A percentile compares a stretch with the other conserved stretches of the same genome.
Conservation (phyloP, 768 basidiomycete species). For the Leccinum uliginosum region DNA sequence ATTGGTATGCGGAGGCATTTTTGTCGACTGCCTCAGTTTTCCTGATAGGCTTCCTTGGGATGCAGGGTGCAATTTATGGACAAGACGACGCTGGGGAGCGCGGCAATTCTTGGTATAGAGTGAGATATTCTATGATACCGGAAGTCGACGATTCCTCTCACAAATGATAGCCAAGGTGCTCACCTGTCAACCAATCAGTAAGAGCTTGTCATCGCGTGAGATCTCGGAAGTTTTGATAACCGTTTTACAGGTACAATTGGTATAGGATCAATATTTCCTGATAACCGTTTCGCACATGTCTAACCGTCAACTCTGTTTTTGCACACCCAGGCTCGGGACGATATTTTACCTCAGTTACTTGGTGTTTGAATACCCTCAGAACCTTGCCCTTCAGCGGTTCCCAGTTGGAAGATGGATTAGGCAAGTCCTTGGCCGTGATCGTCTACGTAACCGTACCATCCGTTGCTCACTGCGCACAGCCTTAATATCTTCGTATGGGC, state of each 20-base stretch:
- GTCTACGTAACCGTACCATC: neutral
- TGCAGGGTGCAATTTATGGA: conserved; percentile 73
- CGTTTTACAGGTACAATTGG: conserved; percentile 58
- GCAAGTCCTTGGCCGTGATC: conserved; percentile 28
- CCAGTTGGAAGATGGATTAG: conserved; percentile 83
- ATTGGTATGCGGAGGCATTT: conserved; percentile 36
- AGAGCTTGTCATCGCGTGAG: conserved; percentile 12
- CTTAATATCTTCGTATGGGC: conserved; percentile 68
- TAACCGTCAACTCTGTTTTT: neutral
- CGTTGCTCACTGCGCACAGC: conserved; percentile 30
- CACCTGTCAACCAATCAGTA: conserved; percentile 66
- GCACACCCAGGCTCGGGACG: conserved; percentile 57
- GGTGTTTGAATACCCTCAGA: conserved; percentile 71
- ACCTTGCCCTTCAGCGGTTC: conserved; percentile 65
- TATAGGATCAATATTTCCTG: conserved; percentile 19
- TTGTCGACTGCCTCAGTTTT: too few species aligned
- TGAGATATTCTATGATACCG: conserved; percentile 23
- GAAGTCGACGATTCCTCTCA: neutral
- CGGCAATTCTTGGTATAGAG: conserved; percentile 71
- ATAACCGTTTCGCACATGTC: neutral
- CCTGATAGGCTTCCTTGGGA: neutral
- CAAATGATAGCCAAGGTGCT: conserved; percentile 44
- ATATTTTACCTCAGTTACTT: conserved; percentile 73
- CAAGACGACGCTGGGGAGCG: conserved; percentile 64
- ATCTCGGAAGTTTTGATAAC: neutral